phyloP scores from a whole-genome alignment of 2,329 filamentous ascomycete genomes.

The Ophioceras dolichostomum region DNA sequence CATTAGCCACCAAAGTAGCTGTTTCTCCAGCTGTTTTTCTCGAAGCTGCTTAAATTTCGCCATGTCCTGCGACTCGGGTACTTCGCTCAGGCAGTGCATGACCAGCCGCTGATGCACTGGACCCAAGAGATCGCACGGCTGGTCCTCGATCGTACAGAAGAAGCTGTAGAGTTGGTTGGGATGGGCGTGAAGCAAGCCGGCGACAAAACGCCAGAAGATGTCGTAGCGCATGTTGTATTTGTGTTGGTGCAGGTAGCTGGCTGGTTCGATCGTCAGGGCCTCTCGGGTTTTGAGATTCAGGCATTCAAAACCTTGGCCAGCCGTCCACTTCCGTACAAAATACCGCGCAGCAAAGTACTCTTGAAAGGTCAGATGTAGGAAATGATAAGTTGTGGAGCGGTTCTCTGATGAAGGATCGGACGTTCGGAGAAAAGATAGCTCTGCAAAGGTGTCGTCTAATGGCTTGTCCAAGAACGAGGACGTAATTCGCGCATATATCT shows the following conservation, averaged over 20 bases:
- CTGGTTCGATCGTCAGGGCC: conserved; percentile 2
- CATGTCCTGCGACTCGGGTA: conserved; percentile 3
- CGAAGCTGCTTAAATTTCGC: conserved; percentile 4
- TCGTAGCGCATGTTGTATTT: conserved; percentile 26
- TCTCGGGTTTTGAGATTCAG: conserved; percentile 4
- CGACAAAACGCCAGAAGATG: conserved; percentile 28
- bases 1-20: conserved; percentile 9
- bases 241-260: conserved; percentile 16
- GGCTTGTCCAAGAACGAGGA: conserved; percentile 2
- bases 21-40: conserved; percentile 6
- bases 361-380: conserved; percentile 28
- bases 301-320: conserved; percentile 8
- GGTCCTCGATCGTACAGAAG: conserved; percentile 16
- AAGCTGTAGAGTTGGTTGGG: conserved; percentile 8
- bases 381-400: conserved; percentile 19
- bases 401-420: conserved; percentile 13
- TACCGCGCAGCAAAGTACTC: conserved; percentile 28
- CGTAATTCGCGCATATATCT: not conserved
- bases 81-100: conserved; percentile 23
- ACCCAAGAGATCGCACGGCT: conserved; percentile 22
- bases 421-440: conserved; percentile 23
- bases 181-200: conserved; percentile 20
- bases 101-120: conserved; percentile 22
- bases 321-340: conserved; percentile 20
- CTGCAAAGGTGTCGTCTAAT: conserved; percentile 7